These are phyloP conservation scores for Pyrrhoderma lamaoense DNA, from an alignment of 1,284 basidiomycete genomes.

Conservation along the genomic window DNA sequence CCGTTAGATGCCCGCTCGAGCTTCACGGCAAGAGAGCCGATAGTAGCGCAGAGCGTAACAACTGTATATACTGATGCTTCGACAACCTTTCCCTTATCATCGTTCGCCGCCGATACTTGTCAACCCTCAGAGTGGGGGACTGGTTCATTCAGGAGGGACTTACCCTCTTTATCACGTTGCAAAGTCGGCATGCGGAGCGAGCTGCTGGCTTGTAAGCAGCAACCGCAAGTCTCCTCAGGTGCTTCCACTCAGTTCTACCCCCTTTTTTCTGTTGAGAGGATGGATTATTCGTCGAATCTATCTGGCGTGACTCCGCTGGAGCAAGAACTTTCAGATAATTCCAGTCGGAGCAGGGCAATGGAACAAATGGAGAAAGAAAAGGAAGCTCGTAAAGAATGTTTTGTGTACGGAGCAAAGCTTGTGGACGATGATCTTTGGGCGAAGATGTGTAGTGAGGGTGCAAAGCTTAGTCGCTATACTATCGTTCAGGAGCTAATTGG, in stretches of 20 bases:
- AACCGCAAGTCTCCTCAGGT: neutral
- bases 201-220: neutral
- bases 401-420: conserved; percentile 11
- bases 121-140: no score
- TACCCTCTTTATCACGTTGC: no score
- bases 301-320: neutral
- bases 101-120: no score
- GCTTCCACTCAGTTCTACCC: neutral
- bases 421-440: conserved; percentile 8
- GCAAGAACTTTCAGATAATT: neutral
- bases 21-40: conserved; percentile 15
- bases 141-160: no score
- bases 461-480: conserved; percentile 8
- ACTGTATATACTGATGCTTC: conserved; percentile 3
- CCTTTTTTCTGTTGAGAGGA: conserved; percentile 3
- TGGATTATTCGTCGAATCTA: neutral
- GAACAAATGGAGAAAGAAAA: neutral
- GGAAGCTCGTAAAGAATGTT: conserved; percentile 7
- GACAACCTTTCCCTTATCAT: neutral
- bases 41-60: conserved; percentile 12
- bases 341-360: no score
- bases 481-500: conserved; percentile 13
- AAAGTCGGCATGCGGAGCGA: neutral
- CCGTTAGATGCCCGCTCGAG: neutral
- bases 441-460: conserved; percentile 8